Base-by-base conservation (phyloP, 2,329 filamentous ascomycete species). In the Cercospora citrullina region DNA sequence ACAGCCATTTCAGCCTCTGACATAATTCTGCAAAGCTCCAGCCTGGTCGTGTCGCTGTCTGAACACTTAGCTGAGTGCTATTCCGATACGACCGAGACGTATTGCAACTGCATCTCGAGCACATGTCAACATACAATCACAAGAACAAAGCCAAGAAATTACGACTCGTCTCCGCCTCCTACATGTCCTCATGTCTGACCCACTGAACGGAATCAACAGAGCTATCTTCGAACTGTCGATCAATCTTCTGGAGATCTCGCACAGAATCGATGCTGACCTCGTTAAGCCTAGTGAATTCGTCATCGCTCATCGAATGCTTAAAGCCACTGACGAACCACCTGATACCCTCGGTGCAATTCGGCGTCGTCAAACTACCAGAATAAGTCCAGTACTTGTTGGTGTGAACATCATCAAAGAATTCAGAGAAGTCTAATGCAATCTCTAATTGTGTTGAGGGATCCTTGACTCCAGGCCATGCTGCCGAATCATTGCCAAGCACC, bases 271-370 rank as follows among this genome's bases (percentile, higher is more conserved):
- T 53, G 48, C 48, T 53, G 21, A 53, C 48, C 5, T 26, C 21
- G 48, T 28, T 53, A 7, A 53, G 23, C 5, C 12, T 53, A 4
- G 21, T 28, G n/a, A 53, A 53, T 4, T 53, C 48, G 1, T 53
- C 7, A 4, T 28, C 21, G 8, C 23, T 53, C 12, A 53, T 28
- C 21, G 48, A 8, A 53, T 53, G 48, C 21, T 53, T 26, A 10
- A 16, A 23, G 48, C 48, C 48, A 26, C 48, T 53, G 12, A 83
- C 73, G 64, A 81, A 84, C 79, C 81, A 85, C 39, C 81, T 73
- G 28, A 82, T 77, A 3, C 81, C 84, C 74, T 83, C 84, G 39
- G 74, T 79, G 75, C 77, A 86, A 66, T 77, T 84, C 66, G 79
- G 85, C 63, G 78, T 81, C 2, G 83, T 84, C 75, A 84, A 71